Evolutionary conservation across 768 basidiomycete species (phyloP).

Genomic region (Collybiopsis confluens): DNA sequence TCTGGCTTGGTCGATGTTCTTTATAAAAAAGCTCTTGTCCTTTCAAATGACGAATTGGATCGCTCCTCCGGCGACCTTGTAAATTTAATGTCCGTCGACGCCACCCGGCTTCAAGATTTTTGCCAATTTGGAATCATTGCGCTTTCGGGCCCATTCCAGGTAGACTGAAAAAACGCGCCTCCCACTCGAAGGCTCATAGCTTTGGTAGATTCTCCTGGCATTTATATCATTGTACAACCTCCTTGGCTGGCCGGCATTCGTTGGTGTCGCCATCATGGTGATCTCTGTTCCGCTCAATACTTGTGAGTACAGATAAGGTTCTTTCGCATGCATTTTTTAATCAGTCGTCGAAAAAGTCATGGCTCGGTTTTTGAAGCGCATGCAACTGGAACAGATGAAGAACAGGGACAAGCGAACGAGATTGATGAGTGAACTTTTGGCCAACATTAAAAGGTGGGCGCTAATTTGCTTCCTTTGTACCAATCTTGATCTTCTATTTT

Average conservation of each 20-base stretch:
- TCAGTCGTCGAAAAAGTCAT: slow-evolving; percentile 43
- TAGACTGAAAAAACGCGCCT: too few relatives aligned
- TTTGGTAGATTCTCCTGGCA: slow-evolving; percentile 62
- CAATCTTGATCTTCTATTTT: not conserved
- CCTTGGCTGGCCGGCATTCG: slow-evolving; percentile 88
- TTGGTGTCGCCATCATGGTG: slow-evolving; percentile 88
- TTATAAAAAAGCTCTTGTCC: slow-evolving; percentile 80
- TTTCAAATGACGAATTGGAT: slow-evolving; percentile 81
- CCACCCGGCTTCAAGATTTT: slow-evolving; percentile 73
- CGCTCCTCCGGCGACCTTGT: slow-evolving; percentile 90
- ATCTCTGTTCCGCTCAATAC: slow-evolving; percentile 75
- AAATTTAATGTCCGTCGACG: slow-evolving; percentile 89
- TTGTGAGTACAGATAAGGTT: slow-evolving; percentile 21
- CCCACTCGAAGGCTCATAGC: too few relatives aligned
- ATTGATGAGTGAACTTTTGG: slow-evolving; percentile 90
- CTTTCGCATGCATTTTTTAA: too few relatives aligned
- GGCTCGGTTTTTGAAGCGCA: slow-evolving; percentile 62
- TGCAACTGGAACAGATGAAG: slow-evolving; percentile 92
- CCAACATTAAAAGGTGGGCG: slow-evolving; percentile 78
- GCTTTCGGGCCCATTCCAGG: slow-evolving; percentile 63
- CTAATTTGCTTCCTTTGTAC: not conserved
- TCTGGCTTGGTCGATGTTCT: slow-evolving; percentile 83
- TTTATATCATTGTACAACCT: slow-evolving; percentile 88
- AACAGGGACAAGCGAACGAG: slow-evolving; percentile 80
- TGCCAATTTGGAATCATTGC: slow-evolving; percentile 82